phyloP scores from a whole-genome alignment of 495 filamentous ascomycete species.

The Aspergillus baeticus region DNA sequence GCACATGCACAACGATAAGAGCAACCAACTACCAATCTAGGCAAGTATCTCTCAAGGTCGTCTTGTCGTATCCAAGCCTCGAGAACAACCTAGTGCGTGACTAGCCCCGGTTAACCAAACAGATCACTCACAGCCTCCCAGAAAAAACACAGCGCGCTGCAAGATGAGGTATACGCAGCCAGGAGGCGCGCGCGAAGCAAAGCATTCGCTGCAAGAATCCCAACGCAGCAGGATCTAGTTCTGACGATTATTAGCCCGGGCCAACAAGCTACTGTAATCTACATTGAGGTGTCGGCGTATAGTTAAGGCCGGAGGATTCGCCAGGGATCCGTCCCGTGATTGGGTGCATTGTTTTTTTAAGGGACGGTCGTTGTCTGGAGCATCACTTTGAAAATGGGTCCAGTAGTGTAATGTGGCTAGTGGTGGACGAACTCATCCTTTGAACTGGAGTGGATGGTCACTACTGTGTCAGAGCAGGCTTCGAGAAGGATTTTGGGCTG shows the following conservation, averaged over 20 bases:
- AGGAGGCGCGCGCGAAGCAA: background rate
- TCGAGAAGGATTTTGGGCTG: conserved; percentile 29
- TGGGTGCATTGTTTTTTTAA: conserved; percentile 6
- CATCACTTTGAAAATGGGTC: conserved; percentile 14
- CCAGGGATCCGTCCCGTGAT: conserved; percentile 1
- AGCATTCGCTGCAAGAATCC: conserved; percentile 5
- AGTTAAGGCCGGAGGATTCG: conserved; percentile 4
- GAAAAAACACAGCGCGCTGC: background rate
- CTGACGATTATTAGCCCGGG: background rate
- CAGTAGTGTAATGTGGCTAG: background rate
- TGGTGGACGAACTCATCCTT: background rate
- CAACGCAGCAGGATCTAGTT: background rate
- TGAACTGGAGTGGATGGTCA: background rate
- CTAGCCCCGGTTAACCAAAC: no score
- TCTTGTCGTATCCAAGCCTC: no score
- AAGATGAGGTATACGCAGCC: background rate
- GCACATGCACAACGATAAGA: background rate
- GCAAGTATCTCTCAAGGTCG: background rate
- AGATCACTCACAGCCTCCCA: no score
- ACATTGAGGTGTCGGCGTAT: no score
- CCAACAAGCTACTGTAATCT: no score
- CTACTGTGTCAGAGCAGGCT: conserved; percentile 9
- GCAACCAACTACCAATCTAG: background rate
- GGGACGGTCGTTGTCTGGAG: background rate
- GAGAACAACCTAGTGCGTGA: no score